Evolutionary conservation across 176 grass and related monocot genomes (phyloP), one percentile per base, ranked within the genome.

Genomic region (Ensete glaucum): DNA sequence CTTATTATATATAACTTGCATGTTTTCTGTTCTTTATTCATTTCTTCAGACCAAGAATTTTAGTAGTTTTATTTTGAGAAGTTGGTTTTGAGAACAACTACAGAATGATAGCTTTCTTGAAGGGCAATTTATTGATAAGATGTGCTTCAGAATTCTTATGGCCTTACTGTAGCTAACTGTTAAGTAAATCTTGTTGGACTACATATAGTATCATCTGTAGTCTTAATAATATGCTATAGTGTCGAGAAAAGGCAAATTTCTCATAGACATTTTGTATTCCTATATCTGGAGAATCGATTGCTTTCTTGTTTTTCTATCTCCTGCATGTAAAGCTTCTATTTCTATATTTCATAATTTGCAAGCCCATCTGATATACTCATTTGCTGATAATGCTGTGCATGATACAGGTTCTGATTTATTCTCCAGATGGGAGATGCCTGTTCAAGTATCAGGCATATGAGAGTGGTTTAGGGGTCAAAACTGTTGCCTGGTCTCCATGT

Each of bases 401-500:
- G 49, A 78, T 82, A 68, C 80, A 91, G 86, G 81, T 99, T 89
- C 69, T 99, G 24, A 84, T 99, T 83, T 99, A 94, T 88, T 99
- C 95, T 10, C 90, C 90, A 2, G 95, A 99, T 57, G 90, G 95
- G 76, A 91, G 95, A 80, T 99, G 90, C 78, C 62, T 99, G 19
- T 93, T 81, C 80, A 94, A 99, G 73, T 99, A 94, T 79, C 81
- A 87, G 66, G 86, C 95, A 21, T 99, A 94, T 82, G 95, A 99
- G 78, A 91, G 86, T 76, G 90, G 90, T 24, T 82, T 99, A 80
- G 95, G 95, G 64, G 95, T 94, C 29, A 99, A 99, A 91, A 85
- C 86, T 74, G 90, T 99, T 83, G 80, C 84, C 57, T 99, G 95
- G 95, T 99, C 95, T 70, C 90, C 88, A 34, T 94, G 95, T 64